A percentile compares a stretch with the other conserved stretches of the same genome.
phyloP scores from a whole-genome alignment of 2,329 filamentous ascomycete genomes.

The Gaeumannomyces sp. region DNA sequence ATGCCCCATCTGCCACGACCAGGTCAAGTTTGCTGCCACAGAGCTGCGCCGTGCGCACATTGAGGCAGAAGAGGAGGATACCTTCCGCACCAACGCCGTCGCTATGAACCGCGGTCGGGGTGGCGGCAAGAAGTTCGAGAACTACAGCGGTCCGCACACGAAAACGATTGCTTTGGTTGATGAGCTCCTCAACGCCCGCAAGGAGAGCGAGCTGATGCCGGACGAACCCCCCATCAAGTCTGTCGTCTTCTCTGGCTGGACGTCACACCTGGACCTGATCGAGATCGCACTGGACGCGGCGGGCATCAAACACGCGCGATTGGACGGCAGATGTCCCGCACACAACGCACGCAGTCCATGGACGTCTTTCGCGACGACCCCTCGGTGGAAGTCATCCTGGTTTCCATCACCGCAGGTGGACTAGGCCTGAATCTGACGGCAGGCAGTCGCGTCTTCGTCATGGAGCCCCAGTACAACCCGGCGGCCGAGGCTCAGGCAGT shows the following conservation, averaged over 20 bases:
- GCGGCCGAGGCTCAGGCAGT: conserved; percentile 91
- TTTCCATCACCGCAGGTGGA: conserved; percentile 88
- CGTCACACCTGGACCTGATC: conserved; percentile 87
- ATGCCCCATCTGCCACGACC: conserved; percentile 64
- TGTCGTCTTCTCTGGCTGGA: conserved; percentile 96
- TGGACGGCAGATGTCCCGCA: conserved; percentile 84
- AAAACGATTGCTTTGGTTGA: conserved; percentile 80
- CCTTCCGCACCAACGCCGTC: background rate
- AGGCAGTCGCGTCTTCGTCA: conserved; percentile 84
- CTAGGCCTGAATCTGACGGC: conserved; percentile 86
- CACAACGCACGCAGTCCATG: conserved; percentile 68
- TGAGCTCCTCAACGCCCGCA: conserved; percentile 61
- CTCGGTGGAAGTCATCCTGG: conserved; percentile 71
- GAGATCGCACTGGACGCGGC: conserved; percentile 67
- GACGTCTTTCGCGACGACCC: conserved; percentile 69
- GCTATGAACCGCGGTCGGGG: background rate
- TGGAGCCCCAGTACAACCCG: conserved; percentile 98
- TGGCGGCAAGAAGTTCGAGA: conserved; percentile 47
- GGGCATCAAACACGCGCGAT: conserved; percentile 65
- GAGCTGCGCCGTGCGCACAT: conserved; percentile 59
- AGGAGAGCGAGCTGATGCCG: conserved; percentile 54
- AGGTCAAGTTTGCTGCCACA: conserved; percentile 59
- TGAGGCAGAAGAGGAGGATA: conserved; percentile 49
- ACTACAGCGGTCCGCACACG: conserved; percentile 80
- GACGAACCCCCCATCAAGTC: conserved; percentile 77